These are phyloP conservation scores for Dichotomopilus funicola DNA, from an alignment of 2,329 filamentous ascomycete genomes.

Conservation along the genomic window DNA sequence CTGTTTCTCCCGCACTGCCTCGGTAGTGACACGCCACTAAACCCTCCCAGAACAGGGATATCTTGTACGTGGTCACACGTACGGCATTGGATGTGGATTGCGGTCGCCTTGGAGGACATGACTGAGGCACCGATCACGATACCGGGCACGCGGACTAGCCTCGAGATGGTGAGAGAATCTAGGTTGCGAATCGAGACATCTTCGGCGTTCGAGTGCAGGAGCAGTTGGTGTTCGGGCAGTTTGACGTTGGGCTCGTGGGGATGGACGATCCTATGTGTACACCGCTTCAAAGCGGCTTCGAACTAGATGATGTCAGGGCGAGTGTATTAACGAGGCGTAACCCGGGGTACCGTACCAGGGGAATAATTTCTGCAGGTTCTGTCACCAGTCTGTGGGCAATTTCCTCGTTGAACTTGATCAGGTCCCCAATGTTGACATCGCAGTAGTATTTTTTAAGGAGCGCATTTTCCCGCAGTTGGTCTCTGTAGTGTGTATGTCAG, in stretches of 20 bases:
- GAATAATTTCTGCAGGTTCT: conserved; percentile 87
- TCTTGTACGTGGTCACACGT: conserved; percentile 69
- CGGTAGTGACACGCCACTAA: conserved; percentile 79
- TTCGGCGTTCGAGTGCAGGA: conserved; percentile 86
- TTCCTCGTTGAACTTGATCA: conserved; percentile 95
- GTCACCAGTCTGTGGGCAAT: conserved; percentile 83
- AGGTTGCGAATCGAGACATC: conserved; percentile 91
- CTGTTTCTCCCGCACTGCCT: conserved; percentile 63
- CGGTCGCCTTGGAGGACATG: conserved; percentile 89
- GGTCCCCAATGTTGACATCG: conserved; percentile 89
- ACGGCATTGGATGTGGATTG: conserved; percentile 79
- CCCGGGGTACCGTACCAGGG: conserved; percentile 54
- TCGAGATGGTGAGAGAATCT: conserved; percentile 85
- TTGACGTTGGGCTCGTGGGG: conserved; percentile 60
- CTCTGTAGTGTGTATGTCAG: conserved; percentile 49
- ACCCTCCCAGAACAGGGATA: conserved; percentile 73
- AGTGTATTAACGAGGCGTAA: neutral
- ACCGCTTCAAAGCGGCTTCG: conserved; percentile 80
- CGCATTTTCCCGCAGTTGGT: conserved; percentile 92
- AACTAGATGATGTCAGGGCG: conserved; percentile 52
- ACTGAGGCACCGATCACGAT: conserved; percentile 97
- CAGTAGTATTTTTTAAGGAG: conserved; percentile 91
- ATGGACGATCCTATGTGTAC: conserved; percentile 89
- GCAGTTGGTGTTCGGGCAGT: conserved; percentile 86
- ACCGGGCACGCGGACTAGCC: conserved; percentile 91